These are phyloP conservation scores for Moelleriella libera DNA, from an alignment of 2,329 filamentous ascomycete genomes.

Conservation along the genomic window DNA sequence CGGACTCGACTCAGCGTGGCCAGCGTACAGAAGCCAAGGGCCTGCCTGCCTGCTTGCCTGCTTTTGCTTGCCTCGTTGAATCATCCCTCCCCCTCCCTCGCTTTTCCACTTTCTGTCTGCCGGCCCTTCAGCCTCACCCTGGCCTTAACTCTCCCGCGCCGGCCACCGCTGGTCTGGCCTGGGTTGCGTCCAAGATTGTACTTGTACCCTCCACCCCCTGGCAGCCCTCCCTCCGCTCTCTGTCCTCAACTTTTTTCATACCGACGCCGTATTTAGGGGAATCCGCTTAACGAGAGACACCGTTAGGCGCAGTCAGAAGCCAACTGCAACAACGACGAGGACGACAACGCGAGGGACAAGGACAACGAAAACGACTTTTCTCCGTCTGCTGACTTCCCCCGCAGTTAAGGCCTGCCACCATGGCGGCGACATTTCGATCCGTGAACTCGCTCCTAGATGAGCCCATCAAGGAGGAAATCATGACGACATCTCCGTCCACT, in stretches of 20 bases:
- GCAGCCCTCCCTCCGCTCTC: not conserved
- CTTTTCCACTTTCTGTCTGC: not conserved
- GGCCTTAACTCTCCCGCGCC: not conserved
- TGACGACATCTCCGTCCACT: constrained; percentile 18
- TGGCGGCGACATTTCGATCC: constrained; percentile 34
- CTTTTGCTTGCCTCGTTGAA: not conserved
- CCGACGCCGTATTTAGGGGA: not conserved
- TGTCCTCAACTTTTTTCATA: not conserved
- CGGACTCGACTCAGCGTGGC: not conserved
- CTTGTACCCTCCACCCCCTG: not conserved
- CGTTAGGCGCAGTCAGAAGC: no score
- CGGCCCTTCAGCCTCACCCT: constrained; percentile 6
- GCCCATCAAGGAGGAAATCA: constrained; percentile 18
- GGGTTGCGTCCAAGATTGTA: no score
- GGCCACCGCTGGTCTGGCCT: not conserved
- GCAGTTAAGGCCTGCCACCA: constrained; percentile 9
- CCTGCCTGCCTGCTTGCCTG: no score
- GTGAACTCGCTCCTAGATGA: constrained; percentile 27
- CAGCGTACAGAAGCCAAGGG: no score
- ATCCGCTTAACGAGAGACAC: no score
- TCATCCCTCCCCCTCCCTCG: not conserved
- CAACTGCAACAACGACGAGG: not conserved
- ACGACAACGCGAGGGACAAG: not conserved
- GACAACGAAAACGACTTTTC: not conserved
- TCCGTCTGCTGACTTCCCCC: not conserved